Base-by-base conservation (phyloP, 176 grass and related monocot genomes). In the Phoenix roebelenii region DNA sequence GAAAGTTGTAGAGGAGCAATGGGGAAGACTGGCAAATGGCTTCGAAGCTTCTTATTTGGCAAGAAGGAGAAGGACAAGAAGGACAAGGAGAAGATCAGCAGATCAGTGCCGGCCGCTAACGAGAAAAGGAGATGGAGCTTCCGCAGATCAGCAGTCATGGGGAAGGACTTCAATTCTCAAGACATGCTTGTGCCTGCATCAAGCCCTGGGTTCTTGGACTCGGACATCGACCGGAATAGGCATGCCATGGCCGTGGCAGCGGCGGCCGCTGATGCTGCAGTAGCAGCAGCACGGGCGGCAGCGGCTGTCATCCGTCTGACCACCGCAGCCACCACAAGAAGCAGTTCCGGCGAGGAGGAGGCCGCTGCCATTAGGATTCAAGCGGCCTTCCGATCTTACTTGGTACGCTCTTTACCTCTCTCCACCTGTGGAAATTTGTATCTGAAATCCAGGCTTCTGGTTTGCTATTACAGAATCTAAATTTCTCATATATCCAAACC, bases 121-220 rank as follows among this genome's bases (percentile, higher is more conserved):
- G 84, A 88, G 64, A 95, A 79, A 68, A 74, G 72, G 39, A 59
- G 89, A 23, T 88, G 89, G 89, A 95, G 89, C 74, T 95, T 95
- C 71, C 77, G 84, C 19, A 44, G 74, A 0, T 62, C 74, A 4
- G 68, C 58, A 3, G 50, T 39, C 35, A 12, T 55, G 30, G 68
- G 1, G 78, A 81, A 51, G 39, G 35, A 39, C 1, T 9, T 39
- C 35, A 12, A 39, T 39, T 39, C 35, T 39, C 35, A 12, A 39
- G 35, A 39, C 35, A 39, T 10, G 35, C 7, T 39, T 7, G 35
- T 7, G 1, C 10, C 35, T 39, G 9, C 35, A 39, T 39, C 35
- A 39, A 39, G 35, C 5, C 35, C 7, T 39, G 4, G 35, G 35
- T 39, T 39, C 35, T 12, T 12, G 35, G 35, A 39, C 35, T 10